Conservation (phyloP, 1,139 yeast species). For the Zygosaccharomyces sapae region DNA sequence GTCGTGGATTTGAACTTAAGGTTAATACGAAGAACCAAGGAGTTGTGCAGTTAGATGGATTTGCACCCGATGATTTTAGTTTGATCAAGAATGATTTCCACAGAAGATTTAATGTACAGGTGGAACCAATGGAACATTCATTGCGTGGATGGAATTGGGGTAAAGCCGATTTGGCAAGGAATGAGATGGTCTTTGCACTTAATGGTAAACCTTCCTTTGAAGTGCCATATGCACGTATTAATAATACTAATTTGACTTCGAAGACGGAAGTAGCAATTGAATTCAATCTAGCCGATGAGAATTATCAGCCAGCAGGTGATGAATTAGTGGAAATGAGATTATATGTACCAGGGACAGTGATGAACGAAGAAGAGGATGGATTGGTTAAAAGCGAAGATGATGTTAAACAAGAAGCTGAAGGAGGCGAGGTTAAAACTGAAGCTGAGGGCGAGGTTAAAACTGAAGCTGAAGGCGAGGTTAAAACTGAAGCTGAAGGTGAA, state of each 20-base stretch:
- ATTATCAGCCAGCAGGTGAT: slow-evolving; percentile 77
- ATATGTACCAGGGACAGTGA: slow-evolving; percentile 78
- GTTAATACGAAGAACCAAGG: slow-evolving; percentile 87
- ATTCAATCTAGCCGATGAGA: slow-evolving; percentile 57
- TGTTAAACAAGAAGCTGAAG: slow-evolving; percentile 37
- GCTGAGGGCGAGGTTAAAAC: neutral
- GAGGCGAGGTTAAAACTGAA: slow-evolving; percentile 43
- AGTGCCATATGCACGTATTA: slow-evolving; percentile 73
- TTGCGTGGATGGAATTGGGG: slow-evolving; percentile 99
- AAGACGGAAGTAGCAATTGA: slow-evolving; percentile 92
- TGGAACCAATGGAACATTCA: slow-evolving; percentile 86
- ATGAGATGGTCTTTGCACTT: slow-evolving; percentile 80
- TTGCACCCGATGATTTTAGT: slow-evolving; percentile 75
- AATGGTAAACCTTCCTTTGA: slow-evolving; percentile 91
- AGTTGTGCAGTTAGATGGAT: slow-evolving; percentile 85
- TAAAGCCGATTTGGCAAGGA: slow-evolving; percentile 82
- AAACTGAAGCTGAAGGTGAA: slow-evolving; percentile 31
- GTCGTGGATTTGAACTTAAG: slow-evolving; percentile 85
- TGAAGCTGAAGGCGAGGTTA: neutral
- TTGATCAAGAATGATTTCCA: slow-evolving; percentile 80
- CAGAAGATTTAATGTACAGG: slow-evolving; percentile 62
- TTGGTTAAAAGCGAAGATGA: slow-evolving; percentile 38
- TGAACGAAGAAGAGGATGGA: slow-evolving; percentile 33
- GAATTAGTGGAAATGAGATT: slow-evolving; percentile 93
- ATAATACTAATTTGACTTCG: slow-evolving; percentile 88